Percentiles rank a stretch among this genome's conserved stretches.
Evolutionary conservation across 176 grass and related monocot genomes (phyloP).

Genomic region (Bolboschoenus planiculmis): DNA sequence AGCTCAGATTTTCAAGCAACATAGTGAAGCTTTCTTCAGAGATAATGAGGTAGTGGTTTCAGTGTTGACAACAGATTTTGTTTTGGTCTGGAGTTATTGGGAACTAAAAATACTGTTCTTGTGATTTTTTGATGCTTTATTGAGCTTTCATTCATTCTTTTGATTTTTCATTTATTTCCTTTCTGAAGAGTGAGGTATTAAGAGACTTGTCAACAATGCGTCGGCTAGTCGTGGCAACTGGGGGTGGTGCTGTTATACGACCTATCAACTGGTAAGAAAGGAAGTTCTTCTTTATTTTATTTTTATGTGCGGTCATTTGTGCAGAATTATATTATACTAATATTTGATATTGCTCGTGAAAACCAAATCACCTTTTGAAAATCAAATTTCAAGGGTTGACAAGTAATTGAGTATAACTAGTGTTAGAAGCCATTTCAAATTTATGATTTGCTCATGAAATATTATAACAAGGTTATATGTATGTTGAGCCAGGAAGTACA

Average conservation of each 20-base stretch:
- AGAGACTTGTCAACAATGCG: conserved; percentile 83
- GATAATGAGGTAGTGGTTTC: conserved; percentile 67
- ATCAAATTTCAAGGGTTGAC: not conserved
- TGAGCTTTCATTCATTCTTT: not conserved
- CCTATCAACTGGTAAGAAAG: conserved; percentile 79
- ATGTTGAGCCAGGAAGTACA: conserved; percentile 54
- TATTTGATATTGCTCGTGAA: conserved; percentile 23
- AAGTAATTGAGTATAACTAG: not conserved
- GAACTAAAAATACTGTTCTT: not conserved
- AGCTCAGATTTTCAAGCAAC: conserved; percentile 80
- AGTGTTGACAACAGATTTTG: conserved; percentile 1
- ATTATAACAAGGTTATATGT: not conserved
- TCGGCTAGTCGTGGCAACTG: conserved; percentile 85
- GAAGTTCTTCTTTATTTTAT: not conserved
- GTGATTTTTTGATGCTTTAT: not conserved
- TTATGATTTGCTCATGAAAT: not conserved
- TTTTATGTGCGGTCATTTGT: not conserved
- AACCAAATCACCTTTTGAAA: conserved; percentile 3
- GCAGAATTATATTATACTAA: not conserved
- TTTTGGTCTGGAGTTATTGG: not conserved
- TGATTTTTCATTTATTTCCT: conserved; percentile 29
- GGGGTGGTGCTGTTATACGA: conserved; percentile 84
- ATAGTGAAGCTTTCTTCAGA: conserved; percentile 95
- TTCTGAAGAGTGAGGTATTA: conserved; percentile 70
- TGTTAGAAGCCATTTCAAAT: not conserved